Evolutionary conservation across 805 yeast species (phyloP), one percentile per base, ranked within the genome.

Genomic region (Metschnikowia picachoensis): DNA sequence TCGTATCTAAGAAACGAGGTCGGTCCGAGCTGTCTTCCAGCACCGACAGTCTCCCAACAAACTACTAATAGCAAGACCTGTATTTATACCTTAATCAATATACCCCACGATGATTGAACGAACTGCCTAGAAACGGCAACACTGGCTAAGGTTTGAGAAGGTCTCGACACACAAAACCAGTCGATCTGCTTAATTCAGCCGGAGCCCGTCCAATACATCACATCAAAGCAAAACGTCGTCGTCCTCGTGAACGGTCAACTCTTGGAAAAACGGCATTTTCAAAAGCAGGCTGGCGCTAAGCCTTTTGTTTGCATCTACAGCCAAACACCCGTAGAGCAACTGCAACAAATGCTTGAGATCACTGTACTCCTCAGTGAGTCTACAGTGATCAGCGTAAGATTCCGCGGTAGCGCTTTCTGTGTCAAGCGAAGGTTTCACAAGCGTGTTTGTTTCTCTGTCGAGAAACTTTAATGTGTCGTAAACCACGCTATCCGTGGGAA

Each of bases 401-500:
- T 46, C 37, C 15, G 44, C 40, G 3, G 50, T 44, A 12, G 43
- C 56, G 10, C 51, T 55, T 9, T 39, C 30, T 3, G 48, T 47
- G 8, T 49, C 50, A 10, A 44, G 48, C 7, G 34, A 29, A 3
- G 73, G 70, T 46, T 59, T 61, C 4, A 56, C 50, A 32, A 70
- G 61, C 31, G 51, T 54, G 42, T 61, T 66, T 1, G 76, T 78
- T 42, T 62, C 63, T 31, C 64, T 67, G 50, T 74, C 76, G 39
- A 80, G 63, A 37, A 78, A 78, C 33, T 68, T 66, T 37, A 83
- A 64, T 0, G 87, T 75, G 54, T 86, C 91, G 64, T 74, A 73
- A 1, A 84, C 82, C n/a, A 85, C 85, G 41, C 89, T 82, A 58
- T 84, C 88, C 2, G 69, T 73, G 2, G 92, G 89, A 39, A 86